Conservation (phyloP, 495 filamentous ascomycete genomes). For the Hyaloscypha variabilis region DNA sequence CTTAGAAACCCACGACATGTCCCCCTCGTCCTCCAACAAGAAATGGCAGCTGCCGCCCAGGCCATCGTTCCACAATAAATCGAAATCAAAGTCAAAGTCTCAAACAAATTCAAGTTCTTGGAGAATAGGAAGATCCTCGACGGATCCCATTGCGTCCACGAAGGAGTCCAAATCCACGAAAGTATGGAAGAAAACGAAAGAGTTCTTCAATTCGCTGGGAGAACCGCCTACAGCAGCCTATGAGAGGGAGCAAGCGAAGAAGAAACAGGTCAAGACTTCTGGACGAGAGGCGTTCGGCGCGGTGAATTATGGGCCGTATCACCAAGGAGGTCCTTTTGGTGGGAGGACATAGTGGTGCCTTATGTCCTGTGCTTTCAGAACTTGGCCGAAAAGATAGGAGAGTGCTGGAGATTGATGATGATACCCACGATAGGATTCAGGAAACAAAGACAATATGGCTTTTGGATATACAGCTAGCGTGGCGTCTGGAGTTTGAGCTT, state of each 20-base stretch:
- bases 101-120: background rate
- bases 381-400: background rate
- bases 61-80: background rate
- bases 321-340: constrained; percentile 14
- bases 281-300: constrained; percentile 18
- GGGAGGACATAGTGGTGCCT: constrained; percentile 14
- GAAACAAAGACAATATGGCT: background rate
- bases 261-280: constrained; percentile 9
- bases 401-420: background rate
- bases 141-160: background rate
- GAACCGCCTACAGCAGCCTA: constrained; percentile 25
- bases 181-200: constrained; percentile 21
- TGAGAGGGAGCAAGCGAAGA: constrained; percentile 19
- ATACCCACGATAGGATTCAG: background rate
- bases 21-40: background rate
- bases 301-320: constrained; percentile 26
- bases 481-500: background rate
- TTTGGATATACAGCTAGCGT: background rate
- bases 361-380: background rate
- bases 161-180: constrained; percentile 1
- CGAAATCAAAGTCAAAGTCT: constrained; percentile 1
- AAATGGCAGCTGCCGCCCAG: background rate
- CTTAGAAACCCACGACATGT: constrained; percentile 3
- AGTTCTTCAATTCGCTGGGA: constrained; percentile 21
- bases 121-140: background rate